Evolutionary conservation across 2,329 filamentous ascomycete genomes (phyloP), one percentile per base, ranked within the genome.

Genomic region (Bipolaris cookei): DNA sequence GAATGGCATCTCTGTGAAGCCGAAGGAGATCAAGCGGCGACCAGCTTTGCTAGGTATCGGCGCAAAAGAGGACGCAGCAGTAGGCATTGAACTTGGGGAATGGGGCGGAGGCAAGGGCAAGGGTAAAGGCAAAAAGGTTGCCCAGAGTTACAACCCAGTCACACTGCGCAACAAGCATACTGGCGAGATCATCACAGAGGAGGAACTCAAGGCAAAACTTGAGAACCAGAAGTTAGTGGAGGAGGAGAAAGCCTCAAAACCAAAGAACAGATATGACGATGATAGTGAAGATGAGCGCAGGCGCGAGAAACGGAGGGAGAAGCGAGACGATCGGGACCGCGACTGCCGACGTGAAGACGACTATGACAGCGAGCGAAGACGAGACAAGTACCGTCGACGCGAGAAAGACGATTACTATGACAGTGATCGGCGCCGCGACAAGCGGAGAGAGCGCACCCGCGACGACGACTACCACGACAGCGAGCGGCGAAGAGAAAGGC

Each of bases 1-100:
- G 52, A 77, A 77, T 23, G 76, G 76, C 16, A 76, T 51, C 4
- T 30, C 52, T 1, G 43, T 51, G 25, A 90, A 90, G 64, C 82
- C 87, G 34, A 88, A 86, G 61, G 80, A 87, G 16, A 82, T 88
- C 13, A 88, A 90, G 71, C 84, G 88, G 49, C 86, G 93, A 47
- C 89, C 92, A 14, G 92, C 92, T 56, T 84, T 96, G 54, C 81
- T 98, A 8, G 95, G 95, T 0, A 88, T 98, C 6, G 95, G 94
- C 3, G 93, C 93, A 10, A 97, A 94, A 71, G 88, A 92, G 69
- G 83, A 92, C 20, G 81, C 82, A 4, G 83, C 82, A 1, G 80
- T 82, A 44, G 71, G 71, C 20, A 84, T 91, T 60, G 91, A 96
- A 65, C 79, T 96, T 16, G 91, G 90, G 1, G 88, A 86, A 1